Base-by-base conservation (phyloP, 2,329 filamentous ascomycete genomes). In the Colletotrichum sp. region DNA sequence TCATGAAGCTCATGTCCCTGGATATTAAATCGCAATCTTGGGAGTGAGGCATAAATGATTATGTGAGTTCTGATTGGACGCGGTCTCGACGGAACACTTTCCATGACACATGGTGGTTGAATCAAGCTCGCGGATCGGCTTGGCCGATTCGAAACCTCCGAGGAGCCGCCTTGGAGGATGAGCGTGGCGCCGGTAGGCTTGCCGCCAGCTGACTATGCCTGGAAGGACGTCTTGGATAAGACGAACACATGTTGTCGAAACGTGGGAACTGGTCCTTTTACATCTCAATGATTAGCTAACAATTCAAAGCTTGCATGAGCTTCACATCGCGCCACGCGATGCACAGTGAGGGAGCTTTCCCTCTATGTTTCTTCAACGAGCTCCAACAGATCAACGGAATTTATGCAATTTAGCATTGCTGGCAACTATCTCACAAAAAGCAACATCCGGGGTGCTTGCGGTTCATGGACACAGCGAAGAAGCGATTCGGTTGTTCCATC, bases 391-490 rank as follows among this genome's bases (percentile, higher is more conserved):
- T 21, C 0, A 6, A 3, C n/a, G 10, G 10, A 18, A 21, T 21
- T 13, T 0, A 21, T 49, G 0, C 10, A 7, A 49, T 7, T 7
- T 0, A 13, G 44, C 3, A 4, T 49, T 12, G 9, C 10, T 13
- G 18, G 9, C 18, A 6, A 21, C 18, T 4, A 3, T 5, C 36
- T 39, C 4, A 13, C 44, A 7, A 0, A 21, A 49, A 10, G 18
- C 0, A 6, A 49, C 10, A 49, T 21, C 1, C 6, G 44, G n/a
- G 18, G 6, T 49, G n/a, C 6, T 13, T 13, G 44, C 10, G 44
- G n/a, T 52, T 13, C 44, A 2, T 52, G 44, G 6, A 21, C 44
- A 52, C 10, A 21, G 1, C 44, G 3, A 3, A 52, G 0, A 4
- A 0, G 4, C 44, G 2, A 5, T 21, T 52, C n/a, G 44, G 44